These are phyloP conservation scores for Phlyctochytrium planicorne DNA, from an alignment of 192 early-diverging fungal species.

Conservation along the genomic window DNA sequence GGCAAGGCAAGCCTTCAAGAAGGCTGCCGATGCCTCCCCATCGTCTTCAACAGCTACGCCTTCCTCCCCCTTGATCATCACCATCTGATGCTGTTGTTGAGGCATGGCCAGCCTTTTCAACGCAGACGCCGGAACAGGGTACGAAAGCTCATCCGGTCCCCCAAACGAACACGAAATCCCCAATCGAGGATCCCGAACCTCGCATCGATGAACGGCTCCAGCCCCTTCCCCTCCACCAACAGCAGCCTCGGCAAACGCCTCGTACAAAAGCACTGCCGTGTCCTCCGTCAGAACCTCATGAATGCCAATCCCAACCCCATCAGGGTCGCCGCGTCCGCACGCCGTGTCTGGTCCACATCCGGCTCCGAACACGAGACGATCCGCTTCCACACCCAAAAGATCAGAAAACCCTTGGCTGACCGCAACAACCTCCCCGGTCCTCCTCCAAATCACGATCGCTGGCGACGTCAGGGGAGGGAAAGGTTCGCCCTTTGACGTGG, in stretches of 20 bases:
- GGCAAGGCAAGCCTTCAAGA: not conserved
- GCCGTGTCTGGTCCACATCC: not conserved
- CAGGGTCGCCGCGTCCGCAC: not conserved
- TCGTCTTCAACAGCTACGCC: not conserved
- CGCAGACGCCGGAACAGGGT: not conserved
- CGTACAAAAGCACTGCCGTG: not conserved
- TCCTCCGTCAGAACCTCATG: not conserved
- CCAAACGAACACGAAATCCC: not conserved
- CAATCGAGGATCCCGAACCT: not conserved
- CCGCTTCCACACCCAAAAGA: not conserved
- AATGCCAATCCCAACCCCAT: not conserved
- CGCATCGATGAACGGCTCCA: not conserved
- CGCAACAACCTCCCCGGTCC: not conserved
- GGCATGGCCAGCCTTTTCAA: no score
- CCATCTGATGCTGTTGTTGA: no score
- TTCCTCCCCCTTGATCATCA: not conserved
- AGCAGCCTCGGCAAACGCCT: not conserved
- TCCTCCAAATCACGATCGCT: not conserved
- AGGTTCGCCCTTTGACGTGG: not conserved
- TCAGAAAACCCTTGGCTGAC: not conserved
- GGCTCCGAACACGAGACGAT: not conserved
- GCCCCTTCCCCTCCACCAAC: not conserved
- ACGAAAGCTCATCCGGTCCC: not conserved
- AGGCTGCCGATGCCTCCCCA: not conserved
- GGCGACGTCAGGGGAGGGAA: not conserved